phyloP scores from a whole-genome alignment of 2,329 filamentous ascomycete genomes.

The Fonsecaea monophora region DNA sequence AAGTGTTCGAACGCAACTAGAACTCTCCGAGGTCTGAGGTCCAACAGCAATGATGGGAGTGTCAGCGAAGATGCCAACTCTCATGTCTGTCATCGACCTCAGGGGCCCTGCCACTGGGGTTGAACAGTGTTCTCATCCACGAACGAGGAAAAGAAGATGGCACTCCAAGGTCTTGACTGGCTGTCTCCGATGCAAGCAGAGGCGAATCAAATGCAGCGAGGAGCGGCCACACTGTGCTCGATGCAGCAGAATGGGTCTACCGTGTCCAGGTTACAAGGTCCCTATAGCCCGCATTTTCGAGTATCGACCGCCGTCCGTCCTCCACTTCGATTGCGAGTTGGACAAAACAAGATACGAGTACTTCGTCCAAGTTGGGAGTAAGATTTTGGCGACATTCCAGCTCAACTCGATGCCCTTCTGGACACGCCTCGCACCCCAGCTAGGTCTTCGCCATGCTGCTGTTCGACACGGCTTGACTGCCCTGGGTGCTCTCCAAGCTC shows the following conservation, averaged over 20 bases:
- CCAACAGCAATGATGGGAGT: not conserved
- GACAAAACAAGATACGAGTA: constrained; percentile 22
- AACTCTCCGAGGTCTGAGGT: not conserved
- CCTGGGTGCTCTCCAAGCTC: constrained; percentile 19
- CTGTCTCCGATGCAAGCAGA: constrained; percentile 31
- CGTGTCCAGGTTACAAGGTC: constrained; percentile 41
- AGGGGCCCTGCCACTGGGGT: not conserved
- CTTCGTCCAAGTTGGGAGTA: constrained; percentile 18
- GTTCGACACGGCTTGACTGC: constrained; percentile 24
- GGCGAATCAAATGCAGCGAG: constrained; percentile 42
- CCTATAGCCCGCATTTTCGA: constrained; percentile 26
- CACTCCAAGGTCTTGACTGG: constrained; percentile 28
- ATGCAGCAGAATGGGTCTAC: constrained; percentile 41
- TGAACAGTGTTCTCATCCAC: not conserved
- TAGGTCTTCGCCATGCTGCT: constrained; percentile 15
- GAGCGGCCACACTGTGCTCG: constrained; percentile 39
- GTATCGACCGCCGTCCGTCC: constrained; percentile 1
- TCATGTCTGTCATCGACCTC: constrained; percentile 9
- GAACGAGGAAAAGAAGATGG: constrained; percentile 24
- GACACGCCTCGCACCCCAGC: constrained; percentile 21
- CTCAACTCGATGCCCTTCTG: constrained; percentile 21
- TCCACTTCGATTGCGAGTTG: constrained; percentile 10
- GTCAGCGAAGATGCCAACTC: not conserved
- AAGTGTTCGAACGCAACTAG: not conserved
- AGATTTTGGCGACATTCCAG: constrained; percentile 20